Evolutionary conservation across 108 stramenopile genomes (phyloP).

Genomic region (Fistulifera pelliculosa): DNA sequence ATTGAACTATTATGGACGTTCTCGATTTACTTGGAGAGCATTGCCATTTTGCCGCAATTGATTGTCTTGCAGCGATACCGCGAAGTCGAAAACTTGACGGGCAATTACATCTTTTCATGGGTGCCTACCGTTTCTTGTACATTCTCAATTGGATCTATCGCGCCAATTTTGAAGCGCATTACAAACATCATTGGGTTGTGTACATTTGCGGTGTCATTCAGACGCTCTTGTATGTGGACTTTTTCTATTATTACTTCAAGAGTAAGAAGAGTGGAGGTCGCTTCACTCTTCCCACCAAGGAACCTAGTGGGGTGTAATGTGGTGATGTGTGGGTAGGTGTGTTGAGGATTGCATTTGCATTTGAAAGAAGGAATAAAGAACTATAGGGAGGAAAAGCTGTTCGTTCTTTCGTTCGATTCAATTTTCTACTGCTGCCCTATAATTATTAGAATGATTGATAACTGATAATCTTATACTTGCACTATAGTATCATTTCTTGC

Average conservation of each 20-base stretch:
- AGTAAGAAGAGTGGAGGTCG: slow-evolving; percentile 57
- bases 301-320: too few species aligned
- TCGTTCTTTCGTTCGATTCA: too few species aligned
- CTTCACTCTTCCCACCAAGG: slow-evolving; percentile 65
- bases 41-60: slow-evolving; percentile 96
- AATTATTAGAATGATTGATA: too few species aligned
- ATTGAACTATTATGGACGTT: slow-evolving; percentile 92
- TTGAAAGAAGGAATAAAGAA: too few species aligned
- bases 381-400: too few species aligned
- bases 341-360: too few species aligned
- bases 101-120: slow-evolving; percentile 98
- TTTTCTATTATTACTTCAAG: slow-evolving; percentile 96
- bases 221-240: slow-evolving; percentile 96
- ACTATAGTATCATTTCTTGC: too few species aligned
- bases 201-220: slow-evolving; percentile 93
- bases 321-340: too few species aligned
- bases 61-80: slow-evolving; percentile 95
- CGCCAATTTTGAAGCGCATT: slow-evolving; percentile 74
- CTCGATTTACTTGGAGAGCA: slow-evolving; percentile 90
- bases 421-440: too few species aligned
- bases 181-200: slow-evolving; percentile 91
- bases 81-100: slow-evolving; percentile 96
- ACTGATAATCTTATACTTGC: too few species aligned
- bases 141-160: slow-evolving; percentile 99
- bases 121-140: slow-evolving; percentile 93